Percentiles rank a stretch among this genome's conserved stretches.
Evolutionary conservation across 2,329 filamentous ascomycete species (phyloP).

Genomic region (Biscogniauxia marginata): DNA sequence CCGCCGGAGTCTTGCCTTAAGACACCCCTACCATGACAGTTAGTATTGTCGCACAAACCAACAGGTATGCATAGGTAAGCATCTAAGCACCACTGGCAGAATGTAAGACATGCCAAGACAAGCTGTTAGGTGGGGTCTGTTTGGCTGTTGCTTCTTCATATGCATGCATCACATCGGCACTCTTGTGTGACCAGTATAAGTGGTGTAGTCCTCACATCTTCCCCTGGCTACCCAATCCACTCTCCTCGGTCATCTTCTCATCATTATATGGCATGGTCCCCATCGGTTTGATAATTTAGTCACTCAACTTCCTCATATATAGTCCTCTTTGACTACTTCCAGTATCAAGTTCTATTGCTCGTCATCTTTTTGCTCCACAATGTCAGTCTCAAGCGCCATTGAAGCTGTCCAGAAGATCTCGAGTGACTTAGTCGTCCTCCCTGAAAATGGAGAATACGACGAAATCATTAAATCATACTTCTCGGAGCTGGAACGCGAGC

Average conservation of each 20-base stretch:
- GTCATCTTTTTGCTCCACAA: background rate
- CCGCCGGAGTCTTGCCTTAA: too few relatives aligned
- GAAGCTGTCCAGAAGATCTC: conserved; percentile 1
- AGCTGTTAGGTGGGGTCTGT: too few relatives aligned
- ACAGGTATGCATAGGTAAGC: too few relatives aligned
- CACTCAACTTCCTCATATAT: background rate
- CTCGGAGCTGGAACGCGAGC: conserved; percentile 13
- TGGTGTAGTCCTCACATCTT: too few relatives aligned
- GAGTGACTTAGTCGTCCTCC: conserved; percentile 7
- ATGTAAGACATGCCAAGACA: too few relatives aligned
- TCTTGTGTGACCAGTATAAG: too few relatives aligned
- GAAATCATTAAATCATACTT: conserved; percentile 15
- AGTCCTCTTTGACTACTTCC: background rate
- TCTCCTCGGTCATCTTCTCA: background rate
- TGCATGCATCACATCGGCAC: too few relatives aligned
- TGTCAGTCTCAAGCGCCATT: conserved; percentile 1
- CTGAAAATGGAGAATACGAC: conserved; percentile 8
- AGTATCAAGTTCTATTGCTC: background rate
- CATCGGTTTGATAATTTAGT: background rate
- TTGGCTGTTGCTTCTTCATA: too few relatives aligned
- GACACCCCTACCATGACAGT: too few relatives aligned
- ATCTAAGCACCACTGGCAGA: too few relatives aligned
- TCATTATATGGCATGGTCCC: background rate
- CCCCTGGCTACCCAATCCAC: background rate
- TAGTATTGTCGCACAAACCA: too few relatives aligned